Percentiles rank a stretch among this genome's conserved stretches.
Conservation (phyloP, 108 stramenopile species). For the Bacterosira constricta region DNA sequence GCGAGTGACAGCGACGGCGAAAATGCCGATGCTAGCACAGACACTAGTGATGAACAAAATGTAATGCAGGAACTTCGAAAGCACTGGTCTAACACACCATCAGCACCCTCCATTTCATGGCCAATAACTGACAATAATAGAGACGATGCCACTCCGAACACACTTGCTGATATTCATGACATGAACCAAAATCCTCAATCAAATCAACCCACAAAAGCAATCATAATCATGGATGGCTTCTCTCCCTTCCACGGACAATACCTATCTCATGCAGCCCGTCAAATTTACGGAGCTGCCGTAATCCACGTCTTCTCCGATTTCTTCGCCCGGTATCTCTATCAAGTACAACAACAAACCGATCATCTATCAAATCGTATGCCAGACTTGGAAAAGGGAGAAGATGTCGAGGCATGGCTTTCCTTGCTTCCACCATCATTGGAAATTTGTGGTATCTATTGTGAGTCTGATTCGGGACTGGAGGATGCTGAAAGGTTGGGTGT, state of each 20-base stretch:
- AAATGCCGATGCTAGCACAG: no score
- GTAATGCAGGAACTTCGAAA: slow-evolving; percentile 38
- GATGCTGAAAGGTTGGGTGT: slow-evolving; percentile 76
- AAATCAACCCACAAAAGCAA: slow-evolving; percentile 32
- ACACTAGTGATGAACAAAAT: no score
- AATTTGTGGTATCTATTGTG: slow-evolving; percentile 71
- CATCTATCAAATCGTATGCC: slow-evolving; percentile 56
- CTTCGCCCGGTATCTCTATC: slow-evolving; percentile 59
- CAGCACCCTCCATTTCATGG: slow-evolving; percentile 40
- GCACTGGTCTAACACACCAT: slow-evolving; percentile 34
- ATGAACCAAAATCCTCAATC: background rate
- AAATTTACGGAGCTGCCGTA: slow-evolving; percentile 62
- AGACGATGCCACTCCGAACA: background rate
- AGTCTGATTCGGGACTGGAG: slow-evolving; percentile 80
- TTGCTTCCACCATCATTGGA: slow-evolving; percentile 39
- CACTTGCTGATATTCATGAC: slow-evolving; percentile 13
- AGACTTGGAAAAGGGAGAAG: slow-evolving; percentile 37
- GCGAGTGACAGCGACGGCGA: background rate
- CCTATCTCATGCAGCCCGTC: slow-evolving; percentile 55
- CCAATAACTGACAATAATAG: slow-evolving; percentile 20
- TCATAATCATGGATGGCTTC: slow-evolving; percentile 81
- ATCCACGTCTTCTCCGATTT: slow-evolving; percentile 69
- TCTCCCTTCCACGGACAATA: slow-evolving; percentile 78
- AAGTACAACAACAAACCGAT: slow-evolving; percentile 47
- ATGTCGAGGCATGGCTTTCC: slow-evolving; percentile 51